Conservation (phyloP, 495 filamentous ascomycete species). For the Barbatosphaeria neglecta region DNA sequence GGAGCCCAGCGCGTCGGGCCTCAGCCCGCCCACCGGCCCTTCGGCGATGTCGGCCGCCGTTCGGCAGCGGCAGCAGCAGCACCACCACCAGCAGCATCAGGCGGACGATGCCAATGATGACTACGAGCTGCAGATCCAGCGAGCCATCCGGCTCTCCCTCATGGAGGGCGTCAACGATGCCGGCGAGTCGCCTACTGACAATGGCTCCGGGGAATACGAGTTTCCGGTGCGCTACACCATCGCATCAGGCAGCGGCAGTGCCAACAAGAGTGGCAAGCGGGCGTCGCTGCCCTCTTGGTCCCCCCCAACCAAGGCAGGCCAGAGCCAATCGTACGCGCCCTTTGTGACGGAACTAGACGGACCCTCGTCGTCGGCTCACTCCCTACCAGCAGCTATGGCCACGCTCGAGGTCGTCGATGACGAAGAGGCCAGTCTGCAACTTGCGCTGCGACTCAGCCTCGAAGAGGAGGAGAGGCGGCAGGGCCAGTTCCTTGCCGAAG, state of each 20-base stretch:
- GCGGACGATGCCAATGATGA: constrained; percentile 49
- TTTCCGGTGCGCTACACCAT: constrained; percentile 25
- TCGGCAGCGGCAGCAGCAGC: constrained; percentile 4
- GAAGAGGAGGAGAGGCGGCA: constrained; percentile 57
- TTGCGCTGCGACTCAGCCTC: constrained; percentile 75
- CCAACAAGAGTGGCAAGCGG: background rate
- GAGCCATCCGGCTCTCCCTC: constrained; percentile 69
- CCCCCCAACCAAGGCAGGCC: constrained; percentile 71
- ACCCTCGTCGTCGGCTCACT: background rate
- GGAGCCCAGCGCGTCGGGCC: constrained; percentile 36
- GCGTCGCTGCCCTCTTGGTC: constrained; percentile 52
- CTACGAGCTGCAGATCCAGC: constrained; percentile 64
- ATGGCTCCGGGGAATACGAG: constrained; percentile 31
- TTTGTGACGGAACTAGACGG: background rate
- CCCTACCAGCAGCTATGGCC: background rate
- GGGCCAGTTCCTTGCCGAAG: background rate
- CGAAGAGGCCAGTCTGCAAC: constrained; percentile 38
- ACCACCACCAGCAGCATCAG: constrained; percentile 31
- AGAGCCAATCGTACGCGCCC: constrained; percentile 11
- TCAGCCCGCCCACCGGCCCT: constrained; percentile 13
- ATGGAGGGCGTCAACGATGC: constrained; percentile 39
- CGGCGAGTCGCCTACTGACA: constrained; percentile 13
- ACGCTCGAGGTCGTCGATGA: background rate
- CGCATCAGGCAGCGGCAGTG: too few species aligned
- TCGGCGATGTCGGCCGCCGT: constrained; percentile 9